Conservation (phyloP, 208 protist species). For the Novymonas esmeraldas region DNA sequence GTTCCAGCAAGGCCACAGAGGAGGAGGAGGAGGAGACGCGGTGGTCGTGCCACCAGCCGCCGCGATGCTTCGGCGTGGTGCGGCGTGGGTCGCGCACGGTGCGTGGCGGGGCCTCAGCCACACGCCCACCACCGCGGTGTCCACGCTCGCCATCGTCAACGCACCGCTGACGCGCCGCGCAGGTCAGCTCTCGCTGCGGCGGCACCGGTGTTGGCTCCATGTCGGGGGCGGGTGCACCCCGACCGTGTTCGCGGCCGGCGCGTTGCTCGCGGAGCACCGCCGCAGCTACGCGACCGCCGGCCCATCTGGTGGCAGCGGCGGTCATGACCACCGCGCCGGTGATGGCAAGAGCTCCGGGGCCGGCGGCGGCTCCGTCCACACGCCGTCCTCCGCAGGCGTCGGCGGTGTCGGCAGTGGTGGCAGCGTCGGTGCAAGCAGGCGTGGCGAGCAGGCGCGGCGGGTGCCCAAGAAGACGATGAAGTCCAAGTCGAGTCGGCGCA, state of each 20-base stretch:
- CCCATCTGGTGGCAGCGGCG: conserved; percentile 2
- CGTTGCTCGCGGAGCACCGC: background rate
- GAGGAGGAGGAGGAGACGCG: too few relatives aligned
- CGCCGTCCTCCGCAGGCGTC: background rate
- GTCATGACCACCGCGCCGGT: conserved; percentile 10
- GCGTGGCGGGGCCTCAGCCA: too few relatives aligned
- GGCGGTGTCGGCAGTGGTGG: background rate
- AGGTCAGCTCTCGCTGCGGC: too few relatives aligned
- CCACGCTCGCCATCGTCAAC: too few relatives aligned
- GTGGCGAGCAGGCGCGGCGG: conserved; percentile 7
- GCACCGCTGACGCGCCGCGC: too few relatives aligned
- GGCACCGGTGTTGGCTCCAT: too few relatives aligned
- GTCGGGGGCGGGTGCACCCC: too few relatives aligned
- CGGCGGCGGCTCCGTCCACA: conserved; percentile 1
- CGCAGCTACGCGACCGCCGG: conserved; percentile 13
- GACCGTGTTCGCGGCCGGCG: background rate
- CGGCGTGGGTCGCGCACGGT: too few relatives aligned
- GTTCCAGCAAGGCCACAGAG: too few relatives aligned
- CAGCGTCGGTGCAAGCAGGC: background rate
- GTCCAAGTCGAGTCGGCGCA: conserved; percentile 4
- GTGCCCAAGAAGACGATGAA: conserved; percentile 17
- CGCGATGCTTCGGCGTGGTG: too few relatives aligned
- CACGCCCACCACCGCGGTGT: too few relatives aligned
- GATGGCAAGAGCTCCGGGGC: conserved; percentile 4
- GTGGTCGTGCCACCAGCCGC: too few relatives aligned